Base-by-base conservation (phyloP, 306 rosid genomes). In the Dicorynia guianensis region DNA sequence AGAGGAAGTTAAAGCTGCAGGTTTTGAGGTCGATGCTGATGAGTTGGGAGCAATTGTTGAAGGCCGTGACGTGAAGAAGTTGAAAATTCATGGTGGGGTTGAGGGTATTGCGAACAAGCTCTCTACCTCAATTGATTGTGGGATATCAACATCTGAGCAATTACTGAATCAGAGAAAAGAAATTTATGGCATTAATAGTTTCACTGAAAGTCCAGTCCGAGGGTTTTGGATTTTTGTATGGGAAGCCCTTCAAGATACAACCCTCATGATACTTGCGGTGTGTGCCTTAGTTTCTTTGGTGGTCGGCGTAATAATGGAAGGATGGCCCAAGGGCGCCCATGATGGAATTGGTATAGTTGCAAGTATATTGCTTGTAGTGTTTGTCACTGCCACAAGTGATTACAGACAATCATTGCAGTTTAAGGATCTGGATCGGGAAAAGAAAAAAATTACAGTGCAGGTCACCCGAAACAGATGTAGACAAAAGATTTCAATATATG, bases 291-390 rank as follows among this genome's bases (percentile, higher is more conserved):
- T 79, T 64, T 88, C 92, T 42, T 83, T 88, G 61, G 44, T 88
- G 66, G 88, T 85, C 64, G 92, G 92, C 43, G 74, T 88, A 53
- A 74, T 58, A 7, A 61, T 76, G 80, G 88, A 88, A 76, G 92
- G 92, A 64, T 88, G 92, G 92, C 92, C 92, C 17, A 83, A 76
- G 77, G 92, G 92, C 72, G 88, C 92, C 66, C 87, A 88, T n/a
- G 92, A 88, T 79, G 92, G 92, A 71, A 85, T 88, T 4, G 92
- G 92, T 76, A 88, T 88, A 69, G 92, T 85, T 78, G 92, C 92
- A 0, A 88, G 92, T 67, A 88, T 88, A 77, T 83, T 88, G 82
- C 90, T 88, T 64, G 92, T 88, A 54, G 92, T 88, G 30, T 72
- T 85, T 70, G 92, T 88, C 77, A 88, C 92, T 35, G 92, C 92